phyloP scores from a whole-genome alignment of 495 filamentous ascomycete species.

The Hypomontagnella monticulosa region DNA sequence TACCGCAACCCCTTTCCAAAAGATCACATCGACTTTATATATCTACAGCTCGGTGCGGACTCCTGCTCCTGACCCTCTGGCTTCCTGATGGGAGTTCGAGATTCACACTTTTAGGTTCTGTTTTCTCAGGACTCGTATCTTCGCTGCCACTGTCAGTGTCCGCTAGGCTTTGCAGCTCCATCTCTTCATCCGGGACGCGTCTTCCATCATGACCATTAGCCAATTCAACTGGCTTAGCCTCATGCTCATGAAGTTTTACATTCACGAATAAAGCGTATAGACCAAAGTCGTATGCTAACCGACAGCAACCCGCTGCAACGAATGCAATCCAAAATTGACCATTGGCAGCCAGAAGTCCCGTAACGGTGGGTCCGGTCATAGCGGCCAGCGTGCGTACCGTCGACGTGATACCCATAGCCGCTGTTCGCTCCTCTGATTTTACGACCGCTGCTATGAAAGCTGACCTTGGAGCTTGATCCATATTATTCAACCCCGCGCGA shows the following conservation, averaged over 20 bases:
- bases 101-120: neutral
- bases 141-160: constrained; percentile 38
- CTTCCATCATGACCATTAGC: constrained; percentile 13
- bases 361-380: constrained; percentile 71
- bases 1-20: neutral
- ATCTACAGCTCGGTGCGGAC: constrained; percentile 31
- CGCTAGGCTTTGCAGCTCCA: constrained; percentile 34
- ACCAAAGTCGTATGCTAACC: constrained; percentile 78
- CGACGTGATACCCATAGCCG: constrained; percentile 77
- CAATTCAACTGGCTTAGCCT: constrained; percentile 34
- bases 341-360: constrained; percentile 71
- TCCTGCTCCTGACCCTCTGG: constrained; percentile 38
- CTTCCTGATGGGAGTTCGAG: constrained; percentile 16
- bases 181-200: constrained; percentile 36
- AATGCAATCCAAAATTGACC: constrained; percentile 76
- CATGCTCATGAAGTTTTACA: constrained; percentile 55
- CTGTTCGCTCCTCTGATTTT: constrained; percentile 77
- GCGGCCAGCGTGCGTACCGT: constrained; percentile 71
- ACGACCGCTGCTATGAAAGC: constrained; percentile 81
- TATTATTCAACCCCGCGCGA: constrained; percentile 74
- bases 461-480: constrained; percentile 84
- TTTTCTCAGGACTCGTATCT: constrained; percentile 13
- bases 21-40: neutral
- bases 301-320: constrained; percentile 73
- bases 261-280: constrained; percentile 74